Base-by-base conservation (phyloP, 371 early-diverging fungal species). In the Gilbertella persicaria region DNA sequence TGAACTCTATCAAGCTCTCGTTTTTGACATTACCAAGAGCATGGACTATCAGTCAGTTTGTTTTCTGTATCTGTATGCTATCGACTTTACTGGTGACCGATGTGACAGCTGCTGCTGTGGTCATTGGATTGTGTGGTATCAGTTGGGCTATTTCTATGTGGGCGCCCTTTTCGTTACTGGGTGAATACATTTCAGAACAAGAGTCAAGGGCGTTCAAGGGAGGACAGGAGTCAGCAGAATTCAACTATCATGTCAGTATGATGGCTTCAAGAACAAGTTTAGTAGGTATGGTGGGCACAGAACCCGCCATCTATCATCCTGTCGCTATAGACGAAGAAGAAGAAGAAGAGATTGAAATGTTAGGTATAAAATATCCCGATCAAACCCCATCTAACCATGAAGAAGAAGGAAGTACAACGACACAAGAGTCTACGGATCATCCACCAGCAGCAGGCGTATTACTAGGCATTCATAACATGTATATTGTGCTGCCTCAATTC, bases 381-480 rank as follows among this genome's bases (percentile, higher is more conserved):
- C 46, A 33, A 9, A 29, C 20, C 9, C 33, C 21, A 10, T 30
- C 19, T 5, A 5, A 13, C 6, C 17, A 13, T 24, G 48, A 33
- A 48, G 25, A n/a, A 17, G 48, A 24, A 41, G n/a, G 16, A 42
- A 16, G 26, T 24, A 19, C 36, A 17, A 10, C 10, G 5, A 10
- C 43, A 30, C 45, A 28, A 19, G 10, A 33, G 5, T 25, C 24
- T 4, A 21, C 36, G 33, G 63, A 39, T 4, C 35, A 30, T 5
- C 30, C 47, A 24, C 51, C 78, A 0, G 82, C 84, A 5, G 89
- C 95, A 4, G 97, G 97, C 7, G 81, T 89, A 3, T 68, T 95
- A 3, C 70, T 97, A 12, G 98, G 97, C 0, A 94, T 96, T 42
- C 96, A 95, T 64, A 97, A 97, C 66, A 86, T 95, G 67, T 95